These are phyloP conservation scores for Kalaharituber pfeilii DNA, from an alignment of 2,329 filamentous ascomycete species.

Conservation along the genomic window DNA sequence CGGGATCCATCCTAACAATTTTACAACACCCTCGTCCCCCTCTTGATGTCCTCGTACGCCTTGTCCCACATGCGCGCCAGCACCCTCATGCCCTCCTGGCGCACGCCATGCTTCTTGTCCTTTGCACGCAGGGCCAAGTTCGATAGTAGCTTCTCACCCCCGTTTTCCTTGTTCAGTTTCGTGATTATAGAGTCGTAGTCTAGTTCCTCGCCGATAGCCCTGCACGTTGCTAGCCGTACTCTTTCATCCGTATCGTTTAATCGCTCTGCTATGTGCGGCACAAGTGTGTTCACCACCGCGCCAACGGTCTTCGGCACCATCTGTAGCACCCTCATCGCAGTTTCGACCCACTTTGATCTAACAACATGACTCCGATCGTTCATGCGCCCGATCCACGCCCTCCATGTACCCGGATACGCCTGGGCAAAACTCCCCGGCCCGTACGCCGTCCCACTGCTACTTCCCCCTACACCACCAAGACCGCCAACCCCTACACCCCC, in stretches of 20 bases:
- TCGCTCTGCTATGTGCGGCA: conserved; percentile 55
- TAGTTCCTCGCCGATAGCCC: conserved; percentile 54
- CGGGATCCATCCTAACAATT: conserved; percentile 65
- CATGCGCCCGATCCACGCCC: conserved; percentile 45
- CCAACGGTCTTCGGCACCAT: conserved; percentile 35
- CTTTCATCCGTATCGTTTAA: conserved; percentile 55
- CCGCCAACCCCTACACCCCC: too few species aligned
- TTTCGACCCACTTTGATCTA: conserved; percentile 69
- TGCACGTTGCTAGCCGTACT: conserved; percentile 71
- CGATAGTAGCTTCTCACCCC: conserved; percentile 40
- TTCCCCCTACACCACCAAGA: too few species aligned
- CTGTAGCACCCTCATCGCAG: conserved; percentile 45
- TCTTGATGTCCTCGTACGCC: conserved; percentile 67
- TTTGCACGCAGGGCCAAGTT: conserved; percentile 76
- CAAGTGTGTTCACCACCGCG: conserved; percentile 26
- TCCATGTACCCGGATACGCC: conserved; percentile 22
- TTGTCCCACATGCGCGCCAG: conserved; percentile 87
- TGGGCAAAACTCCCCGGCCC: conserved; percentile 17
- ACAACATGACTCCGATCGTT: conserved; percentile 76
- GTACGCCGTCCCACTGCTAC: too few species aligned
- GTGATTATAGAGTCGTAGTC: conserved; percentile 45
- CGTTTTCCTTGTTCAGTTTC: conserved; percentile 9
- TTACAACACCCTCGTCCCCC: conserved; percentile 56
- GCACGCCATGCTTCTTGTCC: conserved; percentile 65
- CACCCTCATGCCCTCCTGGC: conserved; percentile 70